Evolutionary conservation across 2,329 filamentous ascomycete genomes (phyloP).

Genomic region (Raffaelea ambrosiae): DNA sequence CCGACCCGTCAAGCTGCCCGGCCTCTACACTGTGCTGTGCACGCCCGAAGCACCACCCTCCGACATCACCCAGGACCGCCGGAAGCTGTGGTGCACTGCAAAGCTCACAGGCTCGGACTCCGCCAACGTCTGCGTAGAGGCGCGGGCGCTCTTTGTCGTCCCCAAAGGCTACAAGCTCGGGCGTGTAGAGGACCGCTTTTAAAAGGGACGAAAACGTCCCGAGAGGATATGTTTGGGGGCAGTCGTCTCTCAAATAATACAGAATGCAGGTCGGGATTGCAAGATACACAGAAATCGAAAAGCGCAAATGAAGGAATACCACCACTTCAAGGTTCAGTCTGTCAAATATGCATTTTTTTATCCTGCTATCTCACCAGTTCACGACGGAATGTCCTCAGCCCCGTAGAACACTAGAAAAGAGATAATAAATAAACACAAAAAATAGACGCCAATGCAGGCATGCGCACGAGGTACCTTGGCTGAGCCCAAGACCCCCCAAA

Average conservation of each 20-base stretch:
- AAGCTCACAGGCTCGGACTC: slow-evolving; percentile 40
- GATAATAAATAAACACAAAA: too few relatives aligned
- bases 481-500: too few relatives aligned
- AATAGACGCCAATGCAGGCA: too few relatives aligned
- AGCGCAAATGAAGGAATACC: too few relatives aligned
- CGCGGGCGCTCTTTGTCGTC: slow-evolving; percentile 50
- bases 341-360: too few relatives aligned
- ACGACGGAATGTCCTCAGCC: too few relatives aligned
- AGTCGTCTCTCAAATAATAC: not conserved
- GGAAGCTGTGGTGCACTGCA: slow-evolving; percentile 46
- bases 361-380: too few relatives aligned
- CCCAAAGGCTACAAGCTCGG: slow-evolving; percentile 35
- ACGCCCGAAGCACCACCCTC: slow-evolving; percentile 27
- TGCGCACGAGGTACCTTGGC: too few relatives aligned
- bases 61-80: slow-evolving; percentile 18
- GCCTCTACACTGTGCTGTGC: slow-evolving; percentile 55
- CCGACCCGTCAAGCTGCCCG: slow-evolving; percentile 47
- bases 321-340: too few relatives aligned
- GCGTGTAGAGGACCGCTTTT: slow-evolving; percentile 11
- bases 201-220: not conserved
- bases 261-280: not conserved
- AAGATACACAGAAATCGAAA: too few relatives aligned
- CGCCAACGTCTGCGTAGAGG: slow-evolving; percentile 51
- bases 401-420: too few relatives aligned
- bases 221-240: not conserved